Evolutionary conservation across 495 filamentous ascomycete species (phyloP), one percentile per base, ranked within the genome.

Genomic region (Penicillium dipodomyicola): DNA sequence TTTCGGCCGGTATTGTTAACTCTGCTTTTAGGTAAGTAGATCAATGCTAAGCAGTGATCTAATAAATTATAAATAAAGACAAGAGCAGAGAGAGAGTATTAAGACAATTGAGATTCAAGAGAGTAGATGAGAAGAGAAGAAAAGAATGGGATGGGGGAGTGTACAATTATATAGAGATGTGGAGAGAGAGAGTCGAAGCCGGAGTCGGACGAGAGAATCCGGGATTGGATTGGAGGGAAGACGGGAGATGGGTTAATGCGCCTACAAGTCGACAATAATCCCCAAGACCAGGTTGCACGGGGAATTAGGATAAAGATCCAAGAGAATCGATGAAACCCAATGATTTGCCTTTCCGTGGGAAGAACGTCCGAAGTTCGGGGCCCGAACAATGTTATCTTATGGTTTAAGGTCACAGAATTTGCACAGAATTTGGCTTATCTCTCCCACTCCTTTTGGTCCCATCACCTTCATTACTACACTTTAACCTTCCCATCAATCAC

Each of bases 301-400:
- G 23, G 23, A 42, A 49, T 39, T 42, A 25, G 52, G 17, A 35
- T 19, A 23, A 30, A 30, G 27, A 45, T 45, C 11, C 20, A 17
- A 29, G 51, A 27, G 22, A 19, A 15, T 6, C 35, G n/a, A 15
- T 29, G 52, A 47, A 54, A 45, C 42, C 33, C 37, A 49, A 55
- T 37, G 41, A 30, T 42, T 22, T 19, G 33, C 57, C 55, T 51
- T 62, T 57, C 61, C 54, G 61, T 60, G 56, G 62, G 55, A 56
- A 63, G 61, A 53, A 55, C 43, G 72, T 64, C 72, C 72, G 72
- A 76, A 71, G 41, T 70, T 74, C 69, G 72, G 72, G 71, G 58
- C 51, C 47, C 20, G 51, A 9, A 7, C 15, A 44, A 56, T 66
- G 58, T 75, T 74, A 72, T 66, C 69, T 69, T 67, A 74, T 74